Evolutionary conservation across 192 early-diverging fungal species (phyloP), one percentile per base, ranked within the genome.

Genomic region (Rhizophagus clarus): DNA sequence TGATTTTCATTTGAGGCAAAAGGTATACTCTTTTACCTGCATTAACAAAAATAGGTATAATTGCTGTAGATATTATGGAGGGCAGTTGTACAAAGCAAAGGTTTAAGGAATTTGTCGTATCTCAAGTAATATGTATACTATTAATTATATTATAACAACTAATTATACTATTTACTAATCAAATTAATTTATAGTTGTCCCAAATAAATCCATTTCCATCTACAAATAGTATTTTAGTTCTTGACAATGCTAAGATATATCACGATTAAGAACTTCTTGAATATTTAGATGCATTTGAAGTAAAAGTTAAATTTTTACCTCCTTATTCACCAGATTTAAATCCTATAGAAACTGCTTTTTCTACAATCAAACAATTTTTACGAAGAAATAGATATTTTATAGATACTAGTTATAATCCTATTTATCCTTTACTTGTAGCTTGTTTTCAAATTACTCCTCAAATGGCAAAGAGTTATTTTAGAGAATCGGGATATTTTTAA

Each of bases 251-350:
- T 11, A 40, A 3, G 47, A 72, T 72, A 24, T 42, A 74, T 74
- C 73, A 74, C 31, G 51, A 61, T 60, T 11, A 42, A 10, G 49
- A 61, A 42, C 28, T 49, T 17, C 1, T 74, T 17, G 45, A 49
- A 26, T 24, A 40, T 24, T 29, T 74, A 34, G 20, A 74, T 40
- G 73, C 14, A 31, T 61, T 74, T 29, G 26, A 56, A 28, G 17
- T 29, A 29, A 10, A 22, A 14, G 51, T 74, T 20, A 12, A 63
- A 31, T 76, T 63, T 40, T 60, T 76, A 17, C 61, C 31, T 11
- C 60, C 74, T 22, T 76, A 76, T 62, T 76, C 60, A 17, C 31
- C 61, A n/a, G 60, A 76, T 24, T 42, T 76, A 5, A 76, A 76
- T 62, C 60, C 32, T 1, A 76, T 76, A 34, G 60, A 76, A 40